Evolutionary conservation across 495 filamentous ascomycete genomes (phyloP).

Genomic region (Bombardia bombarda): DNA sequence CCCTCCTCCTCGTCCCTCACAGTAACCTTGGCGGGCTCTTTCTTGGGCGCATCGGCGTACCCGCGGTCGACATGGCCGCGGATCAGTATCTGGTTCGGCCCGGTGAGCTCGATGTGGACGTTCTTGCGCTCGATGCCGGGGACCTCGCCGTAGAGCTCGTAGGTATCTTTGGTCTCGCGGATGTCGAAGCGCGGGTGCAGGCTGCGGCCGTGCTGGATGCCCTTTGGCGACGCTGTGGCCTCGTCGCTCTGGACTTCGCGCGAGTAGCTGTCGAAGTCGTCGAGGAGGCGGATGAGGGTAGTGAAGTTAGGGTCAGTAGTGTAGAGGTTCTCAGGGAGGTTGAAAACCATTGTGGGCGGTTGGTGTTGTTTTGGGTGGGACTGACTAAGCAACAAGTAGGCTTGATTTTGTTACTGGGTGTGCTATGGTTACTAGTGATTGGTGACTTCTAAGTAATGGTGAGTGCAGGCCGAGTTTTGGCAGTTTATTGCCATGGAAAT

Average conservation of each 20-base stretch:
- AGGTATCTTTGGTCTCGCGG: slow-evolving; percentile 50
- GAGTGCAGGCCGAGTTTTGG: too few species aligned
- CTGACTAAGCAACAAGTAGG: too few species aligned
- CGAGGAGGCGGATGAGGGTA: slow-evolving; percentile 63
- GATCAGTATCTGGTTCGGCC: slow-evolving; percentile 58
- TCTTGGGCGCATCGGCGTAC: slow-evolving; percentile 16
- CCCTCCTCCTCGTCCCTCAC: background rate
- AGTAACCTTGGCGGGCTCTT: background rate
- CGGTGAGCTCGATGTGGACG: slow-evolving; percentile 70
- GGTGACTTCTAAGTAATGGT: too few species aligned
- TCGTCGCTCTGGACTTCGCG: slow-evolving; percentile 18
- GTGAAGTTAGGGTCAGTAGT: slow-evolving; percentile 37
- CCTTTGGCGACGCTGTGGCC: background rate
- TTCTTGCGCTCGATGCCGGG: slow-evolving; percentile 67
- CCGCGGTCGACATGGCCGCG: slow-evolving; percentile 52
- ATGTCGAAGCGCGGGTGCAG: slow-evolving; percentile 57
- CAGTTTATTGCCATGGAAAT: too few species aligned
- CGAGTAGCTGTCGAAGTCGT: slow-evolving; percentile 54
- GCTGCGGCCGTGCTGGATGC: slow-evolving; percentile 13
- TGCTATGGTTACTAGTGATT: too few species aligned
- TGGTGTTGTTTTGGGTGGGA: too few species aligned
- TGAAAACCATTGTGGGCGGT: slow-evolving; percentile 23
- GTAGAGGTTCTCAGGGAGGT: slow-evolving; percentile 13
- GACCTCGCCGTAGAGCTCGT: slow-evolving; percentile 73
- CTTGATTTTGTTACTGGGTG: too few species aligned